phyloP scores from a whole-genome alignment of 2,329 filamentous ascomycete species.

The Seiridium cupressi region DNA sequence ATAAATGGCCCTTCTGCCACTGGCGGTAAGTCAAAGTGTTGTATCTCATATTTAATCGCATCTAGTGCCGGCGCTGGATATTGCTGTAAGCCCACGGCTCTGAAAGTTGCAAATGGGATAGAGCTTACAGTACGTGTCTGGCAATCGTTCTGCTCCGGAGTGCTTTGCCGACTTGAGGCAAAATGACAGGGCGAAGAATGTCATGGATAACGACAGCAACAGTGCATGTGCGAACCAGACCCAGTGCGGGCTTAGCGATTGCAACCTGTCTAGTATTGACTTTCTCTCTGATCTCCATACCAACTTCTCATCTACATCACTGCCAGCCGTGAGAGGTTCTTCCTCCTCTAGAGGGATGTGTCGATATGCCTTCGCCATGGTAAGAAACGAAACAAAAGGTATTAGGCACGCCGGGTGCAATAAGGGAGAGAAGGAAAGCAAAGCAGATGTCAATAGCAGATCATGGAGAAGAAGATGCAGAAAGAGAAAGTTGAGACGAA shows the following conservation, averaged over 20 bases:
- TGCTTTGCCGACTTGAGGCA: constrained; percentile 32
- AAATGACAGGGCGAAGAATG: constrained; percentile 38
- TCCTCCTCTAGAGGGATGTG: constrained; percentile 34
- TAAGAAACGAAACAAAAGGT: constrained; percentile 9
- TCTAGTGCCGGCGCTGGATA: constrained; percentile 42
- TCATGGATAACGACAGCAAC: constrained; percentile 36
- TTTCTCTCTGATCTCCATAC: constrained; percentile 14
- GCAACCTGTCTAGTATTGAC: constrained; percentile 14
- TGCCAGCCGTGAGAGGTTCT: constrained; percentile 26
- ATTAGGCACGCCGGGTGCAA: constrained; percentile 26
- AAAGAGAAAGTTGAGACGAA: constrained; percentile 7
- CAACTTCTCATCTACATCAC: constrained; percentile 21
- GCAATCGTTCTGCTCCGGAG: constrained; percentile 5
- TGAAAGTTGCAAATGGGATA: background rate
- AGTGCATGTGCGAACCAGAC: constrained; percentile 37
- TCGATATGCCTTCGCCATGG: constrained; percentile 34
- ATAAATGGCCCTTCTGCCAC: constrained; percentile 50
- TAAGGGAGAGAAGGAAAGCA: constrained; percentile 11
- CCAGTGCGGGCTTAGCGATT: constrained; percentile 30
- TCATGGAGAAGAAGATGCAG: background rate
- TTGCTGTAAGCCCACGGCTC: constrained; percentile 2
- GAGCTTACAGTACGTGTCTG: constrained; percentile 34
- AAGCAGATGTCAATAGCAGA: background rate
- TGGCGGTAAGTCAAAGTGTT: constrained; percentile 47
- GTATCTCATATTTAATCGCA: constrained; percentile 46